These are phyloP conservation scores for Eutrema yunnanense DNA, from an alignment of 345 rosid species.

Conservation along the genomic window DNA sequence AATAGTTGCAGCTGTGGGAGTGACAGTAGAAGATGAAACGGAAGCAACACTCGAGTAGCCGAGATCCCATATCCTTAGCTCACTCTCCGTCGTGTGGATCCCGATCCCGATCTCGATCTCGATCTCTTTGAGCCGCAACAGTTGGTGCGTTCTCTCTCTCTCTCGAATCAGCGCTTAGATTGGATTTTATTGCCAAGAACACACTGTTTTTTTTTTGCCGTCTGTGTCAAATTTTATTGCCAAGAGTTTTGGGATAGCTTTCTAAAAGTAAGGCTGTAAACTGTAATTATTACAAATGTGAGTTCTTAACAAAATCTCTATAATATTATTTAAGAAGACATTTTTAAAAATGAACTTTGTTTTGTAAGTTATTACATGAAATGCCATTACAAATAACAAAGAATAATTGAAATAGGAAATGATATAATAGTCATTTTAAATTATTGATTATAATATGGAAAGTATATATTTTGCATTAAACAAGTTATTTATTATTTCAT, in stretches of 20 bases:
- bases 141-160: conserved; percentile 14
- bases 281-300: conserved; percentile 7
- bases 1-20: conserved; percentile 17
- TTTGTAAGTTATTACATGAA: no score
- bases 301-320: background rate
- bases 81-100: conserved; percentile 24
- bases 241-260: conserved; percentile 6
- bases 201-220: background rate
- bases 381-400: no score
- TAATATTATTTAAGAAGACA: no score
- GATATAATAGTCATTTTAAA: no score
- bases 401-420: no score
- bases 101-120: conserved; percentile 27
- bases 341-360: no score
- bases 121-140: conserved; percentile 17
- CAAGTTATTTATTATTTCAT: no score
- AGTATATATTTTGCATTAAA: no score
- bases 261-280: background rate
- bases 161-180: background rate
- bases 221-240: conserved; percentile 3
- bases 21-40: conserved; percentile 31
- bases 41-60: conserved; percentile 11
- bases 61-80: conserved; percentile 34
- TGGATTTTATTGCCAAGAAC: background rate
- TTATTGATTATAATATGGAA: no score